These are phyloP conservation scores for Diaporthe citri DNA, from an alignment of 2,329 filamentous ascomycete species.

Conservation along the genomic window DNA sequence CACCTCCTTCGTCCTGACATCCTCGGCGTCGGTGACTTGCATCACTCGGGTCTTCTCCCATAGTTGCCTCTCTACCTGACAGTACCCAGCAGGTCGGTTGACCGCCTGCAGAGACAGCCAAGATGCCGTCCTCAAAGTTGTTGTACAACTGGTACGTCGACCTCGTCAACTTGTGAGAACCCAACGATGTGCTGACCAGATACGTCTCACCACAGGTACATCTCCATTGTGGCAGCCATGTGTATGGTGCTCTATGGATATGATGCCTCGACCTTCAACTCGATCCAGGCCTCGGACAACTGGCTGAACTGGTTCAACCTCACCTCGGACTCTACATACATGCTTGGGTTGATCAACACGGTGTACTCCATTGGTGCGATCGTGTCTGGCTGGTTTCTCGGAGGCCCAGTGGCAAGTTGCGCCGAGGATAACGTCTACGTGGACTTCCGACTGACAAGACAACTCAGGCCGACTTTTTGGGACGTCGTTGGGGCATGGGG, in stretches of 20 bases:
- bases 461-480: slow-evolving; percentile 65
- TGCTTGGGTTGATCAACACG: slow-evolving; percentile 71
- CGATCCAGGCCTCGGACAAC: slow-evolving; percentile 75
- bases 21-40: background rate
- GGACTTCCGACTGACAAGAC: background rate
- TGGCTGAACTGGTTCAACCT: slow-evolving; percentile 75
- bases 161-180: background rate
- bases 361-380: slow-evolving; percentile 79
- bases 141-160: slow-evolving; percentile 46
- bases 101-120: slow-evolving; percentile 37
- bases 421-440: too few species aligned
- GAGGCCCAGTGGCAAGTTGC: slow-evolving; percentile 66
- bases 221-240: slow-evolving; percentile 76
- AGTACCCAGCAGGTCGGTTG: slow-evolving; percentile 27
- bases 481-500: slow-evolving; percentile 75
- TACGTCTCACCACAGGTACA: slow-evolving; percentile 62
- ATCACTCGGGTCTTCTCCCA: background rate
- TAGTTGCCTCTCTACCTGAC: background rate
- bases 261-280: slow-evolving; percentile 81
- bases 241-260: slow-evolving; percentile 84
- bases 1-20: background rate
- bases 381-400: slow-evolving; percentile 77
- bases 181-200: background rate
- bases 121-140: slow-evolving; percentile 46
- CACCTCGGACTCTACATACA: slow-evolving; percentile 51